These are phyloP conservation scores for Croton setiger DNA, from an alignment of 441 rosid genomes.

Conservation along the genomic window DNA sequence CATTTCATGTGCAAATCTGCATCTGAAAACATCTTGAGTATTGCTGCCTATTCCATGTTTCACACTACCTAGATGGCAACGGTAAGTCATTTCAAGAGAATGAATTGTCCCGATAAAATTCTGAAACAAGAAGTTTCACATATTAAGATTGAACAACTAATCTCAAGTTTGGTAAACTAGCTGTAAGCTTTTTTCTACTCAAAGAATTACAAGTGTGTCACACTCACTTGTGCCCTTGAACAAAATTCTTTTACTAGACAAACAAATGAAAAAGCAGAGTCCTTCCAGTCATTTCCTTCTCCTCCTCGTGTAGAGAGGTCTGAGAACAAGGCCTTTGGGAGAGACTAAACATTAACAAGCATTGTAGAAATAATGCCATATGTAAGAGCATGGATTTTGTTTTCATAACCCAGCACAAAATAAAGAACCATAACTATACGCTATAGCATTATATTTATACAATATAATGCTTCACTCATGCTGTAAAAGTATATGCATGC, in stretches of 20 bases:
- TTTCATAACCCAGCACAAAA: neutral
- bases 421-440: neutral
- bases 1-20: no score
- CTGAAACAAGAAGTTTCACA: neutral
- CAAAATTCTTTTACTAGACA: neutral
- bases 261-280: neutral
- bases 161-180: neutral
- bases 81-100: neutral
- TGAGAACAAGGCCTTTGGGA: neutral
- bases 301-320: neutral
- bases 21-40: no score
- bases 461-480: neutral
- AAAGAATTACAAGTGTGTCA: neutral
- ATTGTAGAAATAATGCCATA: neutral
- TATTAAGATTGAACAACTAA: neutral
- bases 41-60: no score
- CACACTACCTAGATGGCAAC: neutral
- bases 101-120: neutral
- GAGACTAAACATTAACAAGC: neutral
- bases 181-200: neutral
- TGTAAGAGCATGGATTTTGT: neutral
- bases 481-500: neutral
- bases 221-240: neutral
- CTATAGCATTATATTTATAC: neutral
- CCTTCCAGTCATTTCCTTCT: neutral